phyloP scores from a whole-genome alignment of 192 early-diverging fungal genomes.

The Backusella luteola region DNA sequence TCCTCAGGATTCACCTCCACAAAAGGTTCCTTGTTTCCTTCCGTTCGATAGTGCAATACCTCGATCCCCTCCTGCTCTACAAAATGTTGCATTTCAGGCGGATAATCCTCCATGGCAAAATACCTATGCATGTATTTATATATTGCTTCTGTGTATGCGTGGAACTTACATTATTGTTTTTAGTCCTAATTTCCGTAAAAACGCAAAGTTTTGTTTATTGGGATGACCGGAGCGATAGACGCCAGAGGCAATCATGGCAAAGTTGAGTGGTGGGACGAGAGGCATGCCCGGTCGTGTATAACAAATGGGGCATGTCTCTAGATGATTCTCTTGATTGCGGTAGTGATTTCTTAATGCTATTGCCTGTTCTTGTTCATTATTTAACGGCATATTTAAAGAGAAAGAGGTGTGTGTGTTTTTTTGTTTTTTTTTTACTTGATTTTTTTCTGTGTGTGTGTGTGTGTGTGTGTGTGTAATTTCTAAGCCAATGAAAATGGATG shows the following conservation, averaged over 20 bases:
- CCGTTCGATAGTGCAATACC: slow-evolving; percentile 76
- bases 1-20: slow-evolving; percentile 55
- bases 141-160: neutral
- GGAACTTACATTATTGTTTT: slow-evolving; percentile 71
- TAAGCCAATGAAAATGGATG: no score
- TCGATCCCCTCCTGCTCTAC: slow-evolving; percentile 69
- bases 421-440: neutral
- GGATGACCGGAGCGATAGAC: slow-evolving; percentile 96
- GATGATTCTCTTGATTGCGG: neutral
- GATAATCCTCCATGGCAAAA: slow-evolving; percentile 39
- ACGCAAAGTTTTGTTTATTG: slow-evolving; percentile 87
- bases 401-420: neutral
- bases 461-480: neutral
- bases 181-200: slow-evolving; percentile 81
- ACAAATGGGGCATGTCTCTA: slow-evolving; percentile 29
- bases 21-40: slow-evolving; percentile 85
- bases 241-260: slow-evolving; percentile 90
- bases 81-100: slow-evolving; percentile 76
- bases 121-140: slow-evolving; percentile 23
- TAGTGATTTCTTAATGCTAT: neutral
- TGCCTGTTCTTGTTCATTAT: neutral
- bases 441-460: neutral
- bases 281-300: slow-evolving; percentile 45
- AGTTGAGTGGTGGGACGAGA: slow-evolving; percentile 91
- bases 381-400: neutral